These are phyloP conservation scores for Tricholomella constricta DNA, from an alignment of 768 basidiomycete genomes.

Conservation along the genomic window DNA sequence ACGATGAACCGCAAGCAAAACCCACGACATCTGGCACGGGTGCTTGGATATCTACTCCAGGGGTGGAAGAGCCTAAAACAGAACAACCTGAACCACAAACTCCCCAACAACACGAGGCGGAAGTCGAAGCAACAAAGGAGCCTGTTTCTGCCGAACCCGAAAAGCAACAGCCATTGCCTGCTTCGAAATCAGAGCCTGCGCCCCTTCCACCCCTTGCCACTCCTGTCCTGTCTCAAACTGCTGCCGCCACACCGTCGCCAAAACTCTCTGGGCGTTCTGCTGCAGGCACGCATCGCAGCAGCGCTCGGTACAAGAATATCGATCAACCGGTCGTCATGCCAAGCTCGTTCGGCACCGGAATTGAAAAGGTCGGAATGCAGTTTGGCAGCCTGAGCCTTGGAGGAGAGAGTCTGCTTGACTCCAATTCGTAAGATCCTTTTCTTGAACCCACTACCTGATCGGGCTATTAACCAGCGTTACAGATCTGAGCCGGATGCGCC, in stretches of 20 bases:
- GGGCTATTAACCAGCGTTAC: not conserved
- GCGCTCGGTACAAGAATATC: conserved; percentile 67
- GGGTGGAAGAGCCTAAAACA: conserved; percentile 20
- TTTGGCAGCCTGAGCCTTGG: conserved; percentile 83
- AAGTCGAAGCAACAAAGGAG: conserved; percentile 33
- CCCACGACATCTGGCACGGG: conserved; percentile 32
- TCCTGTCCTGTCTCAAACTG: conserved; percentile 35
- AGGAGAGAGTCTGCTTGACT: conserved; percentile 61
- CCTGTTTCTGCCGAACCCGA: conserved; percentile 31
- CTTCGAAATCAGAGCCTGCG: conserved; percentile 36
- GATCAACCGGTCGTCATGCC: conserved; percentile 87
- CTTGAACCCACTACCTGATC: conserved; percentile 9
- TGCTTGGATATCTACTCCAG: conserved; percentile 34
- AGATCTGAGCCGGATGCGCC: conserved; percentile 22
- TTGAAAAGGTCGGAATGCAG: conserved; percentile 88
- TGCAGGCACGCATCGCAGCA: conserved; percentile 53
- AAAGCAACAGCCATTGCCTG: conserved; percentile 24
- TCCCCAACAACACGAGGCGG: conserved; percentile 27
- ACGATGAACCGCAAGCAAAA: conserved; percentile 59
- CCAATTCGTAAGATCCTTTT: conserved; percentile 49
- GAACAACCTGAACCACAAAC: conserved; percentile 22
- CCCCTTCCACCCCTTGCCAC: conserved; percentile 34
- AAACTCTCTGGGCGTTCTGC: conserved; percentile 58
- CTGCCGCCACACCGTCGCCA: conserved; percentile 45
- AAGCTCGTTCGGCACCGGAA: conserved; percentile 56